These are phyloP conservation scores for Sporothrix humicola DNA, from an alignment of 2,329 filamentous ascomycete genomes.

Conservation along the genomic window DNA sequence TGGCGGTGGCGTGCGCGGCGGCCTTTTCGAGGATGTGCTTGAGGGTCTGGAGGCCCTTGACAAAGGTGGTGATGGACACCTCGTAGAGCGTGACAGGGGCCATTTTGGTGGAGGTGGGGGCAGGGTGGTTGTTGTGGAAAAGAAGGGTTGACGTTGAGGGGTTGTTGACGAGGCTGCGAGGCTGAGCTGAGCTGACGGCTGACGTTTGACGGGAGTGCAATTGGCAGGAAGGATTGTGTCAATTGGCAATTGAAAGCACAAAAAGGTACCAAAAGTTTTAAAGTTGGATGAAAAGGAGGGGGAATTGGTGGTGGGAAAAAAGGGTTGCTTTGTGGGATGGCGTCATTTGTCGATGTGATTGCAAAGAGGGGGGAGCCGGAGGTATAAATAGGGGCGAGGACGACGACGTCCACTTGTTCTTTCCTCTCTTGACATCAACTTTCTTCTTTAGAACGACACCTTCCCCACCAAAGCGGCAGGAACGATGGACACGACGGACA, in stretches of 20 bases:
- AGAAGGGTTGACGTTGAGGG: background rate
- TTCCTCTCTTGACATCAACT: background rate
- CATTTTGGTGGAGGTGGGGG: constrained; percentile 38
- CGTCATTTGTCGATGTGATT: constrained; percentile 18
- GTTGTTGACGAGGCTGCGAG: background rate
- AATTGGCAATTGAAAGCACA: background rate
- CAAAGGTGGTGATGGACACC: constrained; percentile 40
- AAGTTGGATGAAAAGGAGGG: background rate
- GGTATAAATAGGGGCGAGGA: constrained; percentile 6
- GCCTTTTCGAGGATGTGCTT: constrained; percentile 44
- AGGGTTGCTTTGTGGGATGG: background rate
- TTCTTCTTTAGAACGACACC: background rate
- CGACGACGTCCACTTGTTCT: too few relatives aligned
- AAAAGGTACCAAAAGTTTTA: background rate
- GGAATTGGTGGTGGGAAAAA: background rate
- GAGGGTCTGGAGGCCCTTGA: constrained; percentile 41
- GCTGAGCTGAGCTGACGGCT: background rate
- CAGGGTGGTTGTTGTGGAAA: background rate
- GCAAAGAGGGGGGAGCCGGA: background rate
- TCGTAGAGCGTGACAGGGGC: constrained; percentile 44
- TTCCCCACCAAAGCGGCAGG: background rate
- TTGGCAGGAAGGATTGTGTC: background rate
- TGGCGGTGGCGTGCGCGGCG: constrained; percentile 41
- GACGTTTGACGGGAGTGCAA: constrained; percentile 1
- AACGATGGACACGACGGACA: background rate